phyloP scores from a whole-genome alignment of 371 early-diverging fungal species.

The Umbelopsis sp. region DNA sequence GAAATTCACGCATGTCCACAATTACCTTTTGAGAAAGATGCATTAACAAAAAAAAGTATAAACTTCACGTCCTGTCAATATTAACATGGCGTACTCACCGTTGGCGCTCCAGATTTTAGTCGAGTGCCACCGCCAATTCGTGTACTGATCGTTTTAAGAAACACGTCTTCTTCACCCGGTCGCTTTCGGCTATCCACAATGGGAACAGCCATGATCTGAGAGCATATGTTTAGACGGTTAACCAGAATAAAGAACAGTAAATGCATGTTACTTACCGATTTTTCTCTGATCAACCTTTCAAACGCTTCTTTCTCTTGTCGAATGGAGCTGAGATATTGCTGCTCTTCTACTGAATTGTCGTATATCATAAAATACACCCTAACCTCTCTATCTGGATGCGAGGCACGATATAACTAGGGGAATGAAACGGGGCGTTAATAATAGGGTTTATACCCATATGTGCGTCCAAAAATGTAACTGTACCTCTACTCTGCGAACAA shows the following conservation, averaged over 20 bases:
- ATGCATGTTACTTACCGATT: conserved; percentile 63
- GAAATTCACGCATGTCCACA: conserved; percentile 96
- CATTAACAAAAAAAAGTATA: neutral
- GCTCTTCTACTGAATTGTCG: conserved; percentile 95
- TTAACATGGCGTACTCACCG: conserved; percentile 15
- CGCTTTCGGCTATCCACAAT: conserved; percentile 54
- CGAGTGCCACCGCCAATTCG: conserved; percentile 62
- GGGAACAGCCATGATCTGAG: conserved; percentile 73
- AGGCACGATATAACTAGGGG: conserved; percentile 63
- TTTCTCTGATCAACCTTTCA: conserved; percentile 90
- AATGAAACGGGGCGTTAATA: neutral
- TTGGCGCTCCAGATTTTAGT: conserved; percentile 26
- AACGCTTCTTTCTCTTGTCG: conserved; percentile 93
- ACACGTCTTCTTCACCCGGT: conserved; percentile 45
- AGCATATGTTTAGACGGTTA: too few relatives aligned
- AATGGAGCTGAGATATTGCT: conserved; percentile 83
- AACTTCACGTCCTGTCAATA: conserved; percentile 6
- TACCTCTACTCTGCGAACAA: conserved; percentile 86
- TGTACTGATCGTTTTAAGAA: conserved; percentile 60
- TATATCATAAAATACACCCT: conserved; percentile 93
- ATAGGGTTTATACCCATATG: neutral
- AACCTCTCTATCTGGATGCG: conserved; percentile 55
- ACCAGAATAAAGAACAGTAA: neutral
- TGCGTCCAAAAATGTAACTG: neutral
- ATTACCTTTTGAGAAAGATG: conserved; percentile 53